Evolutionary conservation across 2,329 filamentous ascomycete genomes (phyloP), one percentile per base, ranked within the genome.

Genomic region (Trichoderma sp.): DNA sequence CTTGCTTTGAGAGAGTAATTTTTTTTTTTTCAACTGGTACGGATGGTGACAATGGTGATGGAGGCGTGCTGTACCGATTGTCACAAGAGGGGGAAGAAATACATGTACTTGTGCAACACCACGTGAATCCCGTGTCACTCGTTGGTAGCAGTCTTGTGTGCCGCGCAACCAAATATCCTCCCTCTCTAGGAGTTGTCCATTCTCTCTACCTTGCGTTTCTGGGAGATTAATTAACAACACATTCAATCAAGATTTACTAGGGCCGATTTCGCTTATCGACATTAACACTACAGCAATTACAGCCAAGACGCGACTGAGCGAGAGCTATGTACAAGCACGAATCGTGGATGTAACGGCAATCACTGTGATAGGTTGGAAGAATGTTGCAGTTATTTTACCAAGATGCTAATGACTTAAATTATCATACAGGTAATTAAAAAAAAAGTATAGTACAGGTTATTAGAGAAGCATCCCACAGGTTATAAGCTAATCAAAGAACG

Each of bases 11-110:
- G 7, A n/a, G 34, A 15, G 42, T 17, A 27, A 19, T 42, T 42
- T 42, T n/a, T 15, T 19, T 8, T 19, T 12, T 34, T 32, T 54
- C 12, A 27, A 13, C 52, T 37, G 42, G 13, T 58, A 27, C n/a
- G n/a, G 53, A 25, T 58, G 54, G 35, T 29, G 35, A 58, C 54
- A 58, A 58, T 79, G 68, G 78, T 76, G 9, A 54, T 54, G 52
- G 27, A 19, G 29, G 52, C n/a, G 22, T 34, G 29, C 10, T 54
- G 17, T 34, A 54, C 32, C 15, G 17, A 32, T 34, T n/a, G 52
- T n/a, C 13, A 54, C 32, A 17, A 13, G 29, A 54, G 10, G 29
- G 52, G 50, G 27, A 12, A 54, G 29, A 34, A 22, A 22, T 54
- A 19, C 29, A n/a, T 1, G 29, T 34, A 54, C 17, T 22, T 34